Percentiles rank a stretch among this genome's conserved stretches.
Conservation (phyloP, 495 filamentous ascomycete species). For the Neurospora sp. region DNA sequence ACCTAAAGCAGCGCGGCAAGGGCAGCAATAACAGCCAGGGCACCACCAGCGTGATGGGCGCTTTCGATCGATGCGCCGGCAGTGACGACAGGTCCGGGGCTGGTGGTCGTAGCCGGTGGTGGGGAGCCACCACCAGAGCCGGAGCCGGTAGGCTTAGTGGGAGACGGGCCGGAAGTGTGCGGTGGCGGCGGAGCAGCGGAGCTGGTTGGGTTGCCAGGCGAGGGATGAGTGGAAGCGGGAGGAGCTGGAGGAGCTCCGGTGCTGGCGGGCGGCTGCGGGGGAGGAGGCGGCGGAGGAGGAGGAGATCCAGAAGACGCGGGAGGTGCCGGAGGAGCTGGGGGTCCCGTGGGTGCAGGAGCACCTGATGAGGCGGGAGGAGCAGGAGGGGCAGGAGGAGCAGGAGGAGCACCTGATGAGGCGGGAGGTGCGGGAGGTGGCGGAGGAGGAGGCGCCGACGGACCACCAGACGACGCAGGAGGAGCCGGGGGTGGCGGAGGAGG, state of each 20-base stretch:
- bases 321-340: background rate
- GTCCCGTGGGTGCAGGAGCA: no score
- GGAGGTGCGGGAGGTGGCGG: conserved; percentile 3
- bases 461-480: conserved; percentile 11
- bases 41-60: conserved; percentile 17
- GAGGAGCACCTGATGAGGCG: conserved; percentile 7
- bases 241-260: background rate
- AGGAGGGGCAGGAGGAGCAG: conserved; percentile 3
- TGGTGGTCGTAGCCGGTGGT: conserved; percentile 7
- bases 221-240: conserved; percentile 8
- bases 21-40: conserved; percentile 23
- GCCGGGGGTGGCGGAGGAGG: conserved; percentile 6
- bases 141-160: conserved; percentile 1
- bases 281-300: background rate
- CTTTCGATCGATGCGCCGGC: conserved; percentile 19
- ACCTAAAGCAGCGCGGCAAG: conserved; percentile 22
- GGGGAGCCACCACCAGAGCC: conserved; percentile 4
- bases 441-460: conserved; percentile 6
- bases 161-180: conserved; percentile 5
- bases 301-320: background rate
- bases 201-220: conserved; percentile 6
- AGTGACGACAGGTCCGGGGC: conserved; percentile 15
- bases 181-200: conserved; percentile 8
- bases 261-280: background rate
- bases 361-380: conserved; percentile 2